phyloP scores from a whole-genome alignment of 345 rosid species.

The Garcia nutans region DNA sequence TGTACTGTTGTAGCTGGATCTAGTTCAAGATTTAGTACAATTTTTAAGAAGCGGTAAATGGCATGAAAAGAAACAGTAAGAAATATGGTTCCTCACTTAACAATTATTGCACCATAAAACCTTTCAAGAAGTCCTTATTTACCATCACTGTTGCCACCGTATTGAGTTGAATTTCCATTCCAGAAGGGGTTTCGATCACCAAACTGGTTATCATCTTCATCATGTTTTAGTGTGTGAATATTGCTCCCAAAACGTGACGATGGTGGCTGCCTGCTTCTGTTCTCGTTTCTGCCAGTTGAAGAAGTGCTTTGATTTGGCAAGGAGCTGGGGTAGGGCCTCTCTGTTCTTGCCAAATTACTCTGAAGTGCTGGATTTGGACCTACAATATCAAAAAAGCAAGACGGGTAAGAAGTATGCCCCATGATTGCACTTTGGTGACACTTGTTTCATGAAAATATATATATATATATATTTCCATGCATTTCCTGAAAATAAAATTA shows the following conservation, averaged over 20 bases:
- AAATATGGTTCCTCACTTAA: neutral
- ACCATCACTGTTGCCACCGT: constrained; percentile 53
- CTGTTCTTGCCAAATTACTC: constrained; percentile 36
- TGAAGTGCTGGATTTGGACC: constrained; percentile 50
- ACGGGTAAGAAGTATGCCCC: neutral
- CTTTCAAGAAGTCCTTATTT: constrained; percentile 19
- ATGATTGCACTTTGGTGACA: neutral
- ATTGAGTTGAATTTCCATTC: constrained; percentile 92
- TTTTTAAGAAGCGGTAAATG: neutral
- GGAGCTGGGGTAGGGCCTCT: constrained; percentile 18
- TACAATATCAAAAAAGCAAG: constrained; percentile 17
- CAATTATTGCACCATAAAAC: neutral
- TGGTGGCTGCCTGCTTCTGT: constrained; percentile 40
- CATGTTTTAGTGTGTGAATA: constrained; percentile 70
- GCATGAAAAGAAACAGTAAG: neutral
- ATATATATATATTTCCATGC: neutral
- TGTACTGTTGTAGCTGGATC: neutral
- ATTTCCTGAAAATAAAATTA: neutral
- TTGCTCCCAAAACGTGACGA: constrained; percentile 62
- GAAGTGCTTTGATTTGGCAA: constrained; percentile 29
- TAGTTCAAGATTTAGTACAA: neutral
- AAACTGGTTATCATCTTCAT: constrained; percentile 63
- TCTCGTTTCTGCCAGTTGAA: constrained; percentile 34
- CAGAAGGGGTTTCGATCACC: constrained; percentile 67
- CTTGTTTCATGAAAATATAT: neutral